Percentiles rank a stretch among this genome's conserved stretches.
Evolutionary conservation across 2,329 filamentous ascomycete species (phyloP).

Genomic region (Ophiostoma pallidulum): DNA sequence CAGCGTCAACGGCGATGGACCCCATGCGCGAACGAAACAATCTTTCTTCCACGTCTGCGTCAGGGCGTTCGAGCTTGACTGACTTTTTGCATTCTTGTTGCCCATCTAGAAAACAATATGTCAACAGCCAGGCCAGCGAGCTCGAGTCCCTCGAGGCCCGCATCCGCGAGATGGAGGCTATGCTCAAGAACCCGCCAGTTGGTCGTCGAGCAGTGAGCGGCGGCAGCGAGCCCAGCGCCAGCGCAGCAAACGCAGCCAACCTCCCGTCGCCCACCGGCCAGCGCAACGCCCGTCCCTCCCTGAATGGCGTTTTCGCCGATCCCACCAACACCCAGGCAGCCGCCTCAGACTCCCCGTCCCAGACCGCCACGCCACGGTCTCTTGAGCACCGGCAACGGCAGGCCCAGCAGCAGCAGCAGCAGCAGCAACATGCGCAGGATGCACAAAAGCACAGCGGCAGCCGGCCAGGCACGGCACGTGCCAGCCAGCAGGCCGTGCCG

Average conservation of each 20-base stretch:
- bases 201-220: background rate
- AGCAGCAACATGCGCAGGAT: constrained; percentile 10
- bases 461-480: constrained; percentile 44
- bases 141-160: constrained; percentile 78
- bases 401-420: constrained; percentile 16
- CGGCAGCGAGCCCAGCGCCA: background rate
- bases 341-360: constrained; percentile 14
- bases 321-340: constrained; percentile 15
- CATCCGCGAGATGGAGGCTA: constrained; percentile 76
- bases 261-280: constrained; percentile 14
- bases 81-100: no score
- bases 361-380: constrained; percentile 15
- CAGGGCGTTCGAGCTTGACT: no score
- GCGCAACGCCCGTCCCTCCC: constrained; percentile 22
- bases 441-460: constrained; percentile 32
- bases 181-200: constrained; percentile 41
- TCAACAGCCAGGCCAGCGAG: constrained; percentile 65
- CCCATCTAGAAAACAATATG: constrained; percentile 62
- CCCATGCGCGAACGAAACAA: no score
- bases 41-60: no score
- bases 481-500: constrained; percentile 41
- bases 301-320: constrained; percentile 21
- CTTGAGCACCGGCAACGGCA: constrained; percentile 11
- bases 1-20: no score
- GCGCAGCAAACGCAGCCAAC: background rate